Percentiles rank a stretch among this genome's conserved stretches.
Conservation (phyloP, 164 flowering plant genomes). For the Stephania cephalantha region DNA sequence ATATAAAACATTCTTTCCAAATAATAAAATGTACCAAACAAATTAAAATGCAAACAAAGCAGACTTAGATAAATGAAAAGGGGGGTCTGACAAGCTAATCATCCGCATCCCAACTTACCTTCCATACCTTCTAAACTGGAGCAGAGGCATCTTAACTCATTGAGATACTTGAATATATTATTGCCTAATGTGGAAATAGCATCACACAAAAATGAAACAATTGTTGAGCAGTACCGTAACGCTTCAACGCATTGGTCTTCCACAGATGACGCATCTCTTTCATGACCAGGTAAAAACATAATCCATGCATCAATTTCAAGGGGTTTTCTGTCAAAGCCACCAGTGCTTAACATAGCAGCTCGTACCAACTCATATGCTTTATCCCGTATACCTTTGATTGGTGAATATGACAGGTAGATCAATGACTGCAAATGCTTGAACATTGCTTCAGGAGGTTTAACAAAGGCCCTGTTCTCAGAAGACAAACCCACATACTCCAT, state of each 20-base stretch:
- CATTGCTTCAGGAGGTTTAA: slow-evolving; percentile 44
- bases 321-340: slow-evolving; percentile 69
- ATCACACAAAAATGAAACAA: slow-evolving; percentile 74
- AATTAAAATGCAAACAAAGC: slow-evolving; percentile 1
- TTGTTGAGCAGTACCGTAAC: slow-evolving; percentile 35
- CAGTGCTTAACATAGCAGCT: slow-evolving; percentile 80
- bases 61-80: slow-evolving; percentile 11
- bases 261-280: slow-evolving; percentile 14
- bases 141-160: slow-evolving; percentile 31
- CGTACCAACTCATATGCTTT: slow-evolving; percentile 58
- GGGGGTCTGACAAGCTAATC: background rate
- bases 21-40: background rate
- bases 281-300: slow-evolving; percentile 68
- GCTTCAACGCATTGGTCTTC: slow-evolving; percentile 27
- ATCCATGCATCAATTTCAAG: slow-evolving; percentile 78
- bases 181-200: slow-evolving; percentile 75
- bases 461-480: slow-evolving; percentile 22
- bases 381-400: slow-evolving; percentile 39
- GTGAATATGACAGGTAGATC: slow-evolving; percentile 49
- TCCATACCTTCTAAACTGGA: slow-evolving; percentile 23
- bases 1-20: background rate
- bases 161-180: slow-evolving; percentile 63
- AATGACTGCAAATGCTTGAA: slow-evolving; percentile 66
- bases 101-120: slow-evolving; percentile 35
- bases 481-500: slow-evolving; percentile 46